Base-by-base conservation (phyloP, 2,329 filamentous ascomycete species). In the Xylariaceae sp. region DNA sequence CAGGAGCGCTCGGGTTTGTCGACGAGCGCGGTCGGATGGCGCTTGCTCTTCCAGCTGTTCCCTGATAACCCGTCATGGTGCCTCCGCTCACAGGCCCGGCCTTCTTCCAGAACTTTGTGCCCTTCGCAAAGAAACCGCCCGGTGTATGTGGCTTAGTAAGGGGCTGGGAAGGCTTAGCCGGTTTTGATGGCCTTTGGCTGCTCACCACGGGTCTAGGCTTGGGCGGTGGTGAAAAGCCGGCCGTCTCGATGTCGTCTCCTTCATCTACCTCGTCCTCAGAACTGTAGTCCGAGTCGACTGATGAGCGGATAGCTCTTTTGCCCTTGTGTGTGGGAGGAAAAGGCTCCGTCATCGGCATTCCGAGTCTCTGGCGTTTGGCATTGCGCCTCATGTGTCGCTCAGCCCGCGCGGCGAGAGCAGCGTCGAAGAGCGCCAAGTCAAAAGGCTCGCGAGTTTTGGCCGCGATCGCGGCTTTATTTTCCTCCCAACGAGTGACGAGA, bases 381-480 rank as follows among this genome's bases (percentile, higher is more conserved):
- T 82, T 82, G 17, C 80, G 75, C 54, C 69, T 70, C n/a, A 67
- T 62, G 60, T 80, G 78, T 5, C 77, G 76, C 4, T 67, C 64
- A 3, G 68, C 66, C 57, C 75, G 75, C 23, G 61, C 67, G 8
- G 65, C 58, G 4, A 68, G 59, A 11, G 77, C 77, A 10, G 69
- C 63, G 34, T 75, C 66, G 64, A 73, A 82, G 3, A 68, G 61
- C 3, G 65, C 57, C 13, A 81, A 60, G 18, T 77, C 73, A 58
- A 79, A 79, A 0, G 71, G 70, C 11, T 70, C 47, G 9, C 68
- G 61, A 7, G 69, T 65, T 10, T 75, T 74, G 6, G 67, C 67
- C 2, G 67, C 69, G 8, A 74, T 71, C 5, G 70, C 68, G n/a
- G 67, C 64, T 64, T 78, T 79, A 4, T 68, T 73, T 30, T 72